phyloP scores from a whole-genome alignment of 805 yeast genomes.

The Candida alai region DNA sequence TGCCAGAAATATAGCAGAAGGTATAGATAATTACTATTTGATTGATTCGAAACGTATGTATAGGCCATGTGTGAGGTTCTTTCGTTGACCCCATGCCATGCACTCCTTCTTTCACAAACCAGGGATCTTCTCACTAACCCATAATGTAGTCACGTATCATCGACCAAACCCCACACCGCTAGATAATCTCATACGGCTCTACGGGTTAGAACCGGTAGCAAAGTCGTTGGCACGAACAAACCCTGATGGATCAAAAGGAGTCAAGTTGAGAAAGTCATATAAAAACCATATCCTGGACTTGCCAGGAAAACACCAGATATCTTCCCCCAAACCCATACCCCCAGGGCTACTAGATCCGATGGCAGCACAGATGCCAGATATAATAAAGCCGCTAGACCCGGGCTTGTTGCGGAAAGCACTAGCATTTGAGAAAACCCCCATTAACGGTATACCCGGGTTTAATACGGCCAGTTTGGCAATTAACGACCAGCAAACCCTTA shows the following conservation, averaged over 20 bases:
- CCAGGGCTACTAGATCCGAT: slow-evolving; percentile 35
- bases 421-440: slow-evolving; percentile 60
- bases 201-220: slow-evolving; percentile 65
- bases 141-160: slow-evolving; percentile 7
- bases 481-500: slow-evolving; percentile 41
- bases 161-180: slow-evolving; percentile 65
- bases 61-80: background rate
- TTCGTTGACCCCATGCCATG: background rate
- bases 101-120: background rate
- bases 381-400: slow-evolving; percentile 48
- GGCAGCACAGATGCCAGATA: slow-evolving; percentile 37
- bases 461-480: slow-evolving; percentile 65
- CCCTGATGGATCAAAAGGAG: slow-evolving; percentile 86
- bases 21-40: slow-evolving; percentile 16
- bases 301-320: slow-evolving; percentile 73
- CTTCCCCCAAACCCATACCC: slow-evolving; percentile 39
- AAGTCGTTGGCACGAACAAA: slow-evolving; percentile 81
- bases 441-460: slow-evolving; percentile 74
- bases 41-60: slow-evolving; percentile 19
- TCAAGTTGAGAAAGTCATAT: slow-evolving; percentile 89
- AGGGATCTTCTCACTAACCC: background rate
- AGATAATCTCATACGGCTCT: slow-evolving; percentile 65
- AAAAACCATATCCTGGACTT: slow-evolving; percentile 87
- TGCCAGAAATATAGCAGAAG: slow-evolving; percentile 1
- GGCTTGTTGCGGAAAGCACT: slow-evolving; percentile 47